phyloP scores from a whole-genome alignment of 352 stramenopile species.

The Phytopythium chamaehyphon region DNA sequence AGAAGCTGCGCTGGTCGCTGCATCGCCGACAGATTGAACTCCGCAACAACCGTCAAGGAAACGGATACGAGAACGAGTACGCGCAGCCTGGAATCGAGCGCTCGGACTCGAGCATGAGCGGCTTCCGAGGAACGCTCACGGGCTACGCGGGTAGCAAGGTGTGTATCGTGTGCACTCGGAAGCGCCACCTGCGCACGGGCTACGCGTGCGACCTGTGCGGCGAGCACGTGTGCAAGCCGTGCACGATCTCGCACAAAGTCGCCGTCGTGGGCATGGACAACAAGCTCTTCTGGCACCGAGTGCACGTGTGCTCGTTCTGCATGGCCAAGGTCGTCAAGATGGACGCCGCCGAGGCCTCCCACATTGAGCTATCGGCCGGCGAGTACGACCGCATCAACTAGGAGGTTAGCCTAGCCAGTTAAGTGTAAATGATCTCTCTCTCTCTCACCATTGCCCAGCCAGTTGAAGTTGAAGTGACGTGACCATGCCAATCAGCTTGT shows the following conservation, averaged over 20 bases:
- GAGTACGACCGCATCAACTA: slow-evolving; percentile 17
- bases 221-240: slow-evolving; percentile 24
- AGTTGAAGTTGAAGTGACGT: too few relatives aligned
- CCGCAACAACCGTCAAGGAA: not conserved
- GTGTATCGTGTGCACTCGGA: slow-evolving; percentile 2
- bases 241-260: slow-evolving; percentile 23
- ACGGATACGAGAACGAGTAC: not conserved
- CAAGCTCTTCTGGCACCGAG: slow-evolving; percentile 27
- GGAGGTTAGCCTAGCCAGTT: not conserved
- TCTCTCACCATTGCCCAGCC: not conserved
- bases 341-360: slow-evolving; percentile 19
- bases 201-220: slow-evolving; percentile 22
- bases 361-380: slow-evolving; percentile 23
- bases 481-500: too few relatives aligned
- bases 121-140: not conserved
- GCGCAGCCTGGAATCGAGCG: not conserved
- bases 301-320: slow-evolving; percentile 24
- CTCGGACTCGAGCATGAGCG: slow-evolving; percentile 1
- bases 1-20: slow-evolving; percentile 26
- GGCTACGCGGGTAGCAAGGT: not conserved
- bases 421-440: not conserved
- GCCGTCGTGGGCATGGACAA: slow-evolving; percentile 22
- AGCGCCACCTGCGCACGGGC: slow-evolving; percentile 12
- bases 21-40: slow-evolving; percentile 1
- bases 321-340: slow-evolving; percentile 30